phyloP scores from a whole-genome alignment of 1,139 yeast species.

The Yamadazyma siamensis region DNA sequence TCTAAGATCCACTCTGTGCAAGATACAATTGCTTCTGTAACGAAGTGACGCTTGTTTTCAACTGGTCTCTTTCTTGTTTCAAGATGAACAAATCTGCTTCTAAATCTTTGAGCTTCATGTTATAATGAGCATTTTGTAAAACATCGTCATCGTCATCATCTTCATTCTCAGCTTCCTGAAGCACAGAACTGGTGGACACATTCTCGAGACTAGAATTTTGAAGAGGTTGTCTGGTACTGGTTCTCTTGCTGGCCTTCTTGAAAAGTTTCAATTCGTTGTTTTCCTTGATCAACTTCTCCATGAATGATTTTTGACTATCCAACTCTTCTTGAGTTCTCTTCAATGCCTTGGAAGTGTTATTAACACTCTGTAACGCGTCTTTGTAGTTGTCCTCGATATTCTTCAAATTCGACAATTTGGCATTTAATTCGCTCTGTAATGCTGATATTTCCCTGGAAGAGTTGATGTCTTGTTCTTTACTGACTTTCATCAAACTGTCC shows the following conservation, averaged over 20 bases:
- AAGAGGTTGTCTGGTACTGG: conserved; percentile 24
- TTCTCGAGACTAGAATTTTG: conserved; percentile 14
- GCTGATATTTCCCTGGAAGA: conserved; percentile 32
- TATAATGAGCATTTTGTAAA: conserved; percentile 63
- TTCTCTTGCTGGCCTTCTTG: conserved; percentile 40
- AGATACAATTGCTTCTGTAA: conserved; percentile 57
- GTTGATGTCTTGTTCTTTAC: conserved; percentile 35
- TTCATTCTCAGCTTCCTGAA: conserved; percentile 16
- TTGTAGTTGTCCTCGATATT: conserved; percentile 55
- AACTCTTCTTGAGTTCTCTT: conserved; percentile 71
- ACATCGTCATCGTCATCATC: conserved; percentile 46
- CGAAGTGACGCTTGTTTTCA: conserved; percentile 59
- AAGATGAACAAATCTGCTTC: conserved; percentile 80
- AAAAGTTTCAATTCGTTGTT: conserved; percentile 64
- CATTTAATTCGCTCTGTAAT: conserved; percentile 33
- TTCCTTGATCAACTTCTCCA: conserved; percentile 59
- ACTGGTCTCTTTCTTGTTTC: conserved; percentile 79
- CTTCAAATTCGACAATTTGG: conserved; percentile 33
- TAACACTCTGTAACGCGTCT: conserved; percentile 68
- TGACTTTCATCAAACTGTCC: conserved; percentile 40
- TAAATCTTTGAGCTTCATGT: conserved; percentile 74
- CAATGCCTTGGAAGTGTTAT: conserved; percentile 73
- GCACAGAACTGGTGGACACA: conserved; percentile 10
- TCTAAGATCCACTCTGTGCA: conserved; percentile 15
- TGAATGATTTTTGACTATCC: conserved; percentile 52